Evolutionary conservation across 352 stramenopile species (phyloP).

Genomic region (Globisporangium camurandrum): DNA sequence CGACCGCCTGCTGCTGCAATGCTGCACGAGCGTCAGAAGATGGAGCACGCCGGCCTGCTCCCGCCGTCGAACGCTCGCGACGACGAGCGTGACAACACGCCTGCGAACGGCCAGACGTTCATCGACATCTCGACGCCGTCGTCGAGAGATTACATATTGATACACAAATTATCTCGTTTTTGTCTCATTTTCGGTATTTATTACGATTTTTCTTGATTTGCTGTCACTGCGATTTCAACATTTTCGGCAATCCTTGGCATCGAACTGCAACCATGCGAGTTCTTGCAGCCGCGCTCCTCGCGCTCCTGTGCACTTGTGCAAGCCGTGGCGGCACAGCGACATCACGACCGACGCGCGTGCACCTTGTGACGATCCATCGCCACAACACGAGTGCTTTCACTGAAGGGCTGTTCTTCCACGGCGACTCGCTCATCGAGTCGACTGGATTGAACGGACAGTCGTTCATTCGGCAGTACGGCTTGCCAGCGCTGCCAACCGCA

Average conservation of each 20-base stretch:
- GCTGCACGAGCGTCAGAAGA: conserved; percentile 29
- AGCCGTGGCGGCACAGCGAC: too few relatives aligned
- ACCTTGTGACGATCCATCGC: conserved; percentile 51
- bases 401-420: conserved; percentile 62
- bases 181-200: too few relatives aligned
- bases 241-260: too few relatives aligned
- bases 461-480: conserved; percentile 63
- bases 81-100: conserved; percentile 39
- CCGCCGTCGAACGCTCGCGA: conserved; percentile 9
- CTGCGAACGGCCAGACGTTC: conserved; percentile 43
- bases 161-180: too few relatives aligned
- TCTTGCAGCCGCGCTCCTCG: too few relatives aligned
- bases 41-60: conserved; percentile 24
- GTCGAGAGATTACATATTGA: too few relatives aligned
- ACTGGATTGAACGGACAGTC: conserved; percentile 55
- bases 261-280: too few relatives aligned
- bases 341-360: conserved; percentile 25
- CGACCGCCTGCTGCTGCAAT: background rate
- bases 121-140: conserved; percentile 65
- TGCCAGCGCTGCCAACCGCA: conserved; percentile 10
- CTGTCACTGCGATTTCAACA: too few relatives aligned
- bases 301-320: conserved; percentile 11
- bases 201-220: too few relatives aligned
- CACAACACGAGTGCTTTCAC: conserved; percentile 68
- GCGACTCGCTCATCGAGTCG: conserved; percentile 60